Base-by-base conservation (phyloP, 1,139 yeast species). In the Magnusiomyces fungicola region DNA sequence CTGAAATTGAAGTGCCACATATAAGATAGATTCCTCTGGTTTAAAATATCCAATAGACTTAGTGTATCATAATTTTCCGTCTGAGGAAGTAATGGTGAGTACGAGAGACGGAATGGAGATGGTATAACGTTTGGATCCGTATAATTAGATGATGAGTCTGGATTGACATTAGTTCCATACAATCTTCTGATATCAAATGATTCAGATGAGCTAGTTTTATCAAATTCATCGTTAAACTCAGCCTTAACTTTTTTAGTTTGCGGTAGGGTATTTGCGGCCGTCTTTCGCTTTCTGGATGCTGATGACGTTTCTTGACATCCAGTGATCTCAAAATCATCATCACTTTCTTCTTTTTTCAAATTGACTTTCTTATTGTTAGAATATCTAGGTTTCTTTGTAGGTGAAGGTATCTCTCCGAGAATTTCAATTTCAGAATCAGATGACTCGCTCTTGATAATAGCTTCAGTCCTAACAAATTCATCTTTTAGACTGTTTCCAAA, bases 1-100 rank as follows among this genome's bases (percentile, higher is more conserved):
- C 57, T 54, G 50, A 57, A 65, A 47, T 64, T 65, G 56, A 65
- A 64, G 49, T 64, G 68, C 58, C 60, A 64, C 58, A 54, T 53
- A 18, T 46, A 45, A 3, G 40, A 37, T 10, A 56, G 47, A 24
- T 49, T 52, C 1, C 50, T 27, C 7, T 48, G 53, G 16, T 55
- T 51, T 3, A 61, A 45, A 19, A 60, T 37, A n/a, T 57, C 58
- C 9, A 39, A 18, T n/a, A 61, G 54, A 2, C 55, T 29, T 12
- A 58, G 44, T 2, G 57, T 42, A 24, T 53, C 60, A 12, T 39
- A 43, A 42, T 59, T 57, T 38, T 53, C 58, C 4, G 53, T 45
- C 1, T 21, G 47, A 7, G 58, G 57, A 19, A 58, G 54, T 12
- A 44, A 54, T 7, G 40, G 32, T 16, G 55, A 50, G 4, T 47